Base-by-base conservation (phyloP, 805 yeast genomes). In the Myxozyma monticola region DNA sequence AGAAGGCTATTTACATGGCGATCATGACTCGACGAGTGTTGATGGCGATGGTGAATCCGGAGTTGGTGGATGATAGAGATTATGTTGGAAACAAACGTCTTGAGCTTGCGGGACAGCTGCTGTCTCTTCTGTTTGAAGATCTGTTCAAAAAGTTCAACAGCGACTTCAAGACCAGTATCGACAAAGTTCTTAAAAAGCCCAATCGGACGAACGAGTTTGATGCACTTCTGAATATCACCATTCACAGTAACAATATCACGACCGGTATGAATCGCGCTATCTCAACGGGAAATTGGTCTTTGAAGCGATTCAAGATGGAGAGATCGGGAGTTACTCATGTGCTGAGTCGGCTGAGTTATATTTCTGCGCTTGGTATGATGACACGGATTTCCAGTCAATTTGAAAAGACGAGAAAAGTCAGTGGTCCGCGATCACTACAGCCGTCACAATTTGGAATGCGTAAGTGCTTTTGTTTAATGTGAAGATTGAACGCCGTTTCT, bases 281-380 rank as follows among this genome's bases (percentile, higher is more conserved):
- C 41, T 90, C 98, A 14, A 93, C 99, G 0, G 99, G 99, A 61
- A 93, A 93, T 68, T 93, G 99, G 99, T 88, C 97, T 2, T 77
- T 93, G 65, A 93, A 93, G 71, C 85, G 99, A 73, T 93, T 93
- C 76, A 91, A 90, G 83, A 93, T 93, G 99, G 99, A 93, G 71
- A 80, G 99, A 55, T 99, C 99, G 0, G 99, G 99, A 72, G 99
- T 93, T 45, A 93, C 99, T 2, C 99, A 93, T 68, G 97, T 93
- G 34, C 75, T 93, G 48, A 85, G 95, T 51, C 79, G 99, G 65
- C 72, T 93, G 51, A 86, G 96, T 18, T 93, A 88, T 68, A 91
- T 93, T 39, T 84, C 95, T 7, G 99, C 99, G 0, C 73, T 93
- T 54, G 99, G 99, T 63, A 93, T 93, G 99, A 93, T 93, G 99